phyloP scores from a whole-genome alignment of 2,329 filamentous ascomycete genomes.

The Teratosphaeria destructans region DNA sequence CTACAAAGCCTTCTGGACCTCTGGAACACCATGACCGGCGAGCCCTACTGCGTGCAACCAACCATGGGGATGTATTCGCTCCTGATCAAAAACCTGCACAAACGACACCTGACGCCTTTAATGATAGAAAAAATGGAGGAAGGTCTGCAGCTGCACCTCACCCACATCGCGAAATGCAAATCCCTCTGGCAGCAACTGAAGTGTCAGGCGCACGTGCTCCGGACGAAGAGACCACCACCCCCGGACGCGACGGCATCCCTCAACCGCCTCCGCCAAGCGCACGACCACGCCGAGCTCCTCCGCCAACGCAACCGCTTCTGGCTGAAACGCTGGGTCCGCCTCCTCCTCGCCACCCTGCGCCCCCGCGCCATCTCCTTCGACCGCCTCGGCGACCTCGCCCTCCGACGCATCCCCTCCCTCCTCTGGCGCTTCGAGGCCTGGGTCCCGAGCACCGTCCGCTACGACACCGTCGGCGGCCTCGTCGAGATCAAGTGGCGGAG shows the following conservation, averaged over 20 bases:
- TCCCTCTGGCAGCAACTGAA: constrained; percentile 1
- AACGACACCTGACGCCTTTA: constrained; percentile 4
- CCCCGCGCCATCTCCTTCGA: neutral
- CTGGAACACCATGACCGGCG: constrained; percentile 49
- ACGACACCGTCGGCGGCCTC: constrained; percentile 22
- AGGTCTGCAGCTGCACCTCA: constrained; percentile 7
- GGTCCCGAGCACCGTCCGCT: constrained; percentile 12
- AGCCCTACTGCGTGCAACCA: constrained; percentile 48
- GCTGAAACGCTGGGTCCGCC: constrained; percentile 19
- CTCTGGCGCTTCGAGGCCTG: constrained; percentile 17
- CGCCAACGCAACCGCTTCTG: constrained; percentile 13
- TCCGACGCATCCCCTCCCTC: constrained; percentile 14
- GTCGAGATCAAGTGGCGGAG: constrained; percentile 15
- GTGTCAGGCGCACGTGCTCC: neutral
- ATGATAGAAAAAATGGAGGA: constrained; percentile 18
- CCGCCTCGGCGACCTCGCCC: constrained; percentile 1
- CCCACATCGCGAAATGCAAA: neutral
- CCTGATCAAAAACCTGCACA: constrained; percentile 19
- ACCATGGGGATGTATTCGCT: constrained; percentile 46
- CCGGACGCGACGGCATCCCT: neutral
- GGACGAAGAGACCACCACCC: neutral
- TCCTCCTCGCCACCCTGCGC: constrained; percentile 12
- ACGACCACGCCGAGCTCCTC: constrained; percentile 11
- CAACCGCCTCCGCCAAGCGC: constrained; percentile 1
- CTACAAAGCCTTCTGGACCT: constrained; percentile 40